phyloP scores from a whole-genome alignment of 352 stramenopile genomes.

The Pythium biforme region DNA sequence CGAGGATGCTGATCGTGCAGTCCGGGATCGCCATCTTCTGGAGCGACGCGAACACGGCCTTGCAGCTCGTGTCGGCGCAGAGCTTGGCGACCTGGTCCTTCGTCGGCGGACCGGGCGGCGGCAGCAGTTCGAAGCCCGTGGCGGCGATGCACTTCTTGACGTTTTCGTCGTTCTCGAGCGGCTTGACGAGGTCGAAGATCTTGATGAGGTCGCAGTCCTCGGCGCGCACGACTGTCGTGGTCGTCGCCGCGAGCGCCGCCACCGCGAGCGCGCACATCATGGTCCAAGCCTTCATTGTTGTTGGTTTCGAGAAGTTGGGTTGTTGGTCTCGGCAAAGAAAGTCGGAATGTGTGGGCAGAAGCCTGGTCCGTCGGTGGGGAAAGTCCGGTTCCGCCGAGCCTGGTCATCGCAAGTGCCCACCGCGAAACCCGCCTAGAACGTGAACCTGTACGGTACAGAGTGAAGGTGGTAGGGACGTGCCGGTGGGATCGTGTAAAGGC shows the following conservation, averaged over 20 bases:
- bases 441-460: neutral
- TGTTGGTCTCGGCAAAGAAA: neutral
- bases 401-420: neutral
- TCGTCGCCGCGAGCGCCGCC: constrained; percentile 13
- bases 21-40: constrained; percentile 39
- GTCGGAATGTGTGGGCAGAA: neutral
- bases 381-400: neutral
- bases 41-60: constrained; percentile 29
- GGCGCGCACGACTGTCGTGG: neutral
- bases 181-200: constrained; percentile 36
- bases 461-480: neutral
- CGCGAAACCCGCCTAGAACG: too few species aligned
- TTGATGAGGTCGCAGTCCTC: constrained; percentile 36
- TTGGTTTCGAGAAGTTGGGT: neutral
- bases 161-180: constrained; percentile 33
- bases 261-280: constrained; percentile 16
- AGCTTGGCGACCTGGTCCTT: constrained; percentile 38
- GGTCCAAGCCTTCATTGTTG: constrained; percentile 21
- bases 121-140: constrained; percentile 38
- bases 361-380: neutral
- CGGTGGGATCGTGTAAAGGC: too few species aligned
- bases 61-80: constrained; percentile 27
- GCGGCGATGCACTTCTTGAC: constrained; percentile 34
- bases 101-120: constrained; percentile 25
- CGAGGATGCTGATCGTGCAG: constrained; percentile 42